Conservation (phyloP, 2,329 filamentous ascomycete species). For the Lomentospora prolificans region DNA sequence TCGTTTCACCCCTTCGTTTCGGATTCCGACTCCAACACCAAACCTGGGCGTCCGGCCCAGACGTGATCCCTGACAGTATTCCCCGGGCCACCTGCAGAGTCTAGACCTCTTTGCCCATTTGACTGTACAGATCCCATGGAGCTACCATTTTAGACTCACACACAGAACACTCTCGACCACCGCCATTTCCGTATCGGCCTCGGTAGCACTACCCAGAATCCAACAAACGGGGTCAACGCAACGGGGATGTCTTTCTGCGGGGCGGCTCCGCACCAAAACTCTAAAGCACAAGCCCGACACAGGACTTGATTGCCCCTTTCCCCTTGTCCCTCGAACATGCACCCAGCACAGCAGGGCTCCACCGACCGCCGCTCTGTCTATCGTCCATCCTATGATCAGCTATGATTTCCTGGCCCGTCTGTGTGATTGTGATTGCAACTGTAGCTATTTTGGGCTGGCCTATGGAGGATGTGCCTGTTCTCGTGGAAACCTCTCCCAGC, state of each 20-base stretch:
- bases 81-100: neutral
- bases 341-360: too few relatives aligned
- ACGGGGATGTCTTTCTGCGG: too few relatives aligned
- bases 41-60: slow-evolving; percentile 4
- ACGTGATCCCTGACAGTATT: neutral
- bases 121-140: too few relatives aligned
- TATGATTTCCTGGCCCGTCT: neutral
- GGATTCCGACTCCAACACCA: neutral
- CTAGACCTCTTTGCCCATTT: neutral
- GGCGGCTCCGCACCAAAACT: too few relatives aligned
- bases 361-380: too few relatives aligned
- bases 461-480: neutral
- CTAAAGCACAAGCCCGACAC: too few relatives aligned
- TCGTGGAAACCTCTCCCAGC: neutral
- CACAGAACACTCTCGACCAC: too few relatives aligned
- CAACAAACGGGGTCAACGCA: too few relatives aligned
- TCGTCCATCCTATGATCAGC: neutral
- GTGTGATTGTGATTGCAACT: neutral
- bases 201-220: too few relatives aligned
- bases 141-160: too few relatives aligned
- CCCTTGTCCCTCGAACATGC: neutral
- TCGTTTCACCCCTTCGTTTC: slow-evolving; percentile 2
- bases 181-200: too few relatives aligned
- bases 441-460: neutral
- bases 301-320: neutral